Evolutionary conservation across 495 filamentous ascomycete genomes (phyloP), one percentile per base, ranked within the genome.

Genomic region (Penicillium longicatenatum): DNA sequence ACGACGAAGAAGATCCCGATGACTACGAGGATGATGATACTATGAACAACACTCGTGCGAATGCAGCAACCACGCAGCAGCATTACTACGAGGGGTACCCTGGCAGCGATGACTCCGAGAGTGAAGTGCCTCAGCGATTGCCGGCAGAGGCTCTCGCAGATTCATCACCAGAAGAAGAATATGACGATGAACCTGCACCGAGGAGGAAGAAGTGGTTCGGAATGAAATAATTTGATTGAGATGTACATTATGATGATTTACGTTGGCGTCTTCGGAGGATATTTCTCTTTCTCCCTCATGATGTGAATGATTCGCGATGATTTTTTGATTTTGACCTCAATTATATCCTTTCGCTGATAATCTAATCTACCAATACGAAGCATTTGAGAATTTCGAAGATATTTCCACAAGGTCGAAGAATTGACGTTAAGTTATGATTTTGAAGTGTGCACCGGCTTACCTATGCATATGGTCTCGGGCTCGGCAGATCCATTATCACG

Each of bases 191-290:
- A 22, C 50, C 56, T 21, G 35, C 21, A 24, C 55, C 50, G 39
- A 52, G 50, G 30, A 56, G 69, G 22, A 77, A 70, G 65, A 76
- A 72, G 58, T 78, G 75, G 75, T 70, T 77, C 62, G 70, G 75
- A 29, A 52, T 7, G 22, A 29, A 30, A 55, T 73, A 42, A 61
- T 69, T 30, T 71, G 53, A 64, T 58, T 66, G 16, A 69, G 52
- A 66, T 63, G 57, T 65, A 39, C 17, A 62, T 41, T 64, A 64
- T 61, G 42, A 58, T 26, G 55, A 63, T 24, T 59, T 60, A 57
- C 17, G 60, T 21, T 43, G 24, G 51, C 31, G 35, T 39, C n/a
- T 31, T 0, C 33, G 37, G 14, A 17, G 16, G 37, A 39, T 39
- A 6, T 39, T 17, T 37, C 17, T 31, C 11, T 48, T 48, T 48